phyloP scores from a whole-genome alignment of 805 yeast genomes.

The Sugiyamaella qingdaonensis region DNA sequence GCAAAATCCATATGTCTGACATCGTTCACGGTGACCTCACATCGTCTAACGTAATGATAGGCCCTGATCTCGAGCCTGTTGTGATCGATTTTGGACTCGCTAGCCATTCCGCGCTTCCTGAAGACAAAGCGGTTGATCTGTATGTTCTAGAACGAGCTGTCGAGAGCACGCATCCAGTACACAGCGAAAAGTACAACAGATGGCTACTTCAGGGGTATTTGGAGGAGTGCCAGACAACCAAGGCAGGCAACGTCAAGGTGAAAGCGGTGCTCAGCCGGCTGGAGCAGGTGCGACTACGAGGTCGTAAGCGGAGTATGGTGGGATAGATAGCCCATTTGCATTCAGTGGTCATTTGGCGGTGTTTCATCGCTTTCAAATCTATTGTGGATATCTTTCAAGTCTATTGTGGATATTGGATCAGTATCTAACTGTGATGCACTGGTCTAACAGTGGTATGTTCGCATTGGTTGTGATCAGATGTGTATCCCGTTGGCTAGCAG shows the following conservation, averaged over 20 bases:
- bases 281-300: slow-evolving; percentile 83
- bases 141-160: slow-evolving; percentile 93
- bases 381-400: not conserved
- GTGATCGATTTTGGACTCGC: slow-evolving; percentile 92
- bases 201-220: slow-evolving; percentile 73
- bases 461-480: too few relatives aligned
- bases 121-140: slow-evolving; percentile 95
- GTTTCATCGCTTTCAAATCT: too few relatives aligned
- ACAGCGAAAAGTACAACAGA: slow-evolving; percentile 55
- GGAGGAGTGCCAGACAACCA: slow-evolving; percentile 17
- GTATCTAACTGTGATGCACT: too few relatives aligned
- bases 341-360: not conserved
- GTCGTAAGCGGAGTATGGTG: slow-evolving; percentile 91
- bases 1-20: slow-evolving; percentile 66
- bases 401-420: not conserved
- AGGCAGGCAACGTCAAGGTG: slow-evolving; percentile 26
- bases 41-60: slow-evolving; percentile 73
- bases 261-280: slow-evolving; percentile 60
- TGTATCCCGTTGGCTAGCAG: too few relatives aligned
- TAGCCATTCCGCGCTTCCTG: slow-evolving; percentile 66
- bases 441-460: too few relatives aligned
- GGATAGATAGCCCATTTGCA: slow-evolving; percentile 43
- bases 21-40: slow-evolving; percentile 94
- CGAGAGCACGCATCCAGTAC: slow-evolving; percentile 80
- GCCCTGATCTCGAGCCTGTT: slow-evolving; percentile 39